Conservation (phyloP, 257 asterid genomes). For the Petunia axillaris region DNA sequence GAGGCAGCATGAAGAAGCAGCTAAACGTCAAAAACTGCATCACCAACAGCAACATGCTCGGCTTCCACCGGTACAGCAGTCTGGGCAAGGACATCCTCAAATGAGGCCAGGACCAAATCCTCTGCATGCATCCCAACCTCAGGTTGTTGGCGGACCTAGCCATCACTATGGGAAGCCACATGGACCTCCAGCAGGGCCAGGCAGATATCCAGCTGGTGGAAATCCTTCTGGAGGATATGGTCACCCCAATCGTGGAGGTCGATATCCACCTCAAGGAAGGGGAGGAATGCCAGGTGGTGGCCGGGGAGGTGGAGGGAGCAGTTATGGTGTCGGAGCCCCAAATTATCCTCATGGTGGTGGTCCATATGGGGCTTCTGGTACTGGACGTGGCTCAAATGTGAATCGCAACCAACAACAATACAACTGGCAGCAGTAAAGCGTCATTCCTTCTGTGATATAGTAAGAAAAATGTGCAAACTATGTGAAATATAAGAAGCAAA, state of each 20-base stretch:
- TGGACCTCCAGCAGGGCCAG: conserved; percentile 76
- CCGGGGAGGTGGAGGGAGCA: conserved; percentile 64
- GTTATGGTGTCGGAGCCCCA: conserved; percentile 64
- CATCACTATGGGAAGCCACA: conserved; percentile 81
- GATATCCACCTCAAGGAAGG: conserved; percentile 82
- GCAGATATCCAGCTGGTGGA: conserved; percentile 76
- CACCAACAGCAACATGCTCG: conserved; percentile 86
- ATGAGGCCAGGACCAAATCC: conserved; percentile 64
- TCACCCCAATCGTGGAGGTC: conserved; percentile 76
- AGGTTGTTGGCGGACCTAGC: conserved; percentile 55
- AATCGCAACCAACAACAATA: conserved; percentile 85
- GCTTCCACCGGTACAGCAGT: conserved; percentile 84
- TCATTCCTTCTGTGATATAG: conserved; percentile 2
- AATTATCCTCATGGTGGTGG: conserved; percentile 72
- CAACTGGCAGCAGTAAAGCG: conserved; percentile 81
- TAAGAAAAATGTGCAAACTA: conserved; percentile 6
- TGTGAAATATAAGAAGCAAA: neutral
- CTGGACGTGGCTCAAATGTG: conserved; percentile 81
- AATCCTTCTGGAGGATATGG: conserved; percentile 77
- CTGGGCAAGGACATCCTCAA: conserved; percentile 65
- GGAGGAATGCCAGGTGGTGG: conserved; percentile 64
- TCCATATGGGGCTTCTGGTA: conserved; percentile 69
- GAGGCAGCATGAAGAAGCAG: conserved; percentile 78
- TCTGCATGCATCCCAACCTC: conserved; percentile 59
- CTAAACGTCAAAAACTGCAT: conserved; percentile 78